These are phyloP conservation scores for Globisporangium recalcitrans DNA, from an alignment of 352 stramenopile species.

Conservation along the genomic window DNA sequence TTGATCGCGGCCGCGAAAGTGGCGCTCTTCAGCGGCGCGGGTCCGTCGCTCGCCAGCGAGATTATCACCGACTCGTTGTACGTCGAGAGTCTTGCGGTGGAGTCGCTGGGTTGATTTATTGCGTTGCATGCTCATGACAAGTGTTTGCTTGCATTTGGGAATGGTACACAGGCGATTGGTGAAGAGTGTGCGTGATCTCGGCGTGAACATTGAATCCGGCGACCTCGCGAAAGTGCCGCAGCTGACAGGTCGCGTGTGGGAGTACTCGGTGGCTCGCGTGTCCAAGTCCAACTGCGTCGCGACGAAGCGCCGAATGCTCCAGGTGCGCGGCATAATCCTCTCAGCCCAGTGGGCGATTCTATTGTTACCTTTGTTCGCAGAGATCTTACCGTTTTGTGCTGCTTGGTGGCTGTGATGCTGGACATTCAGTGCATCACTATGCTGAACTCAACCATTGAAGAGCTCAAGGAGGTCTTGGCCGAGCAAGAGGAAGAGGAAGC, in stretches of 20 bases:
- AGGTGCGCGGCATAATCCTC: constrained; percentile 29
- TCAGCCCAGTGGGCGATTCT: too few relatives aligned
- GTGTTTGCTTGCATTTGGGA: background rate
- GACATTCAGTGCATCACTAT: constrained; percentile 69
- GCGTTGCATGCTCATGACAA: constrained; percentile 9
- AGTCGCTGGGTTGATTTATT: background rate
- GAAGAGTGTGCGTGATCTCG: constrained; percentile 65
- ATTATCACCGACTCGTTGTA: constrained; percentile 69
- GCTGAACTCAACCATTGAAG: constrained; percentile 76
- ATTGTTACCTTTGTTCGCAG: background rate
- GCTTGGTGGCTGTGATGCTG: background rate
- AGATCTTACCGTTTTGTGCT: background rate
- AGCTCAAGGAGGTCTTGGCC: constrained; percentile 68
- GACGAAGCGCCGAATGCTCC: constrained; percentile 82
- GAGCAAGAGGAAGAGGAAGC: constrained; percentile 34
- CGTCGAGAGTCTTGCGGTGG: constrained; percentile 10
- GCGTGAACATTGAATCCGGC: constrained; percentile 32
- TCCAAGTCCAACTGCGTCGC: constrained; percentile 86
- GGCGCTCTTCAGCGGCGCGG: constrained; percentile 70
- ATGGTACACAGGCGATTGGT: constrained; percentile 57
- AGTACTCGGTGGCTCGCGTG: constrained; percentile 57
- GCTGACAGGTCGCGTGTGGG: constrained; percentile 79
- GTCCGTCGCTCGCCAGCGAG: constrained; percentile 68
- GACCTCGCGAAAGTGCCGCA: constrained; percentile 58
- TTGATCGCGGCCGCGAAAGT: constrained; percentile 70